These are phyloP conservation scores for Andrographis paniculata DNA, from an alignment of 305 asterid genomes.

Conservation along the genomic window DNA sequence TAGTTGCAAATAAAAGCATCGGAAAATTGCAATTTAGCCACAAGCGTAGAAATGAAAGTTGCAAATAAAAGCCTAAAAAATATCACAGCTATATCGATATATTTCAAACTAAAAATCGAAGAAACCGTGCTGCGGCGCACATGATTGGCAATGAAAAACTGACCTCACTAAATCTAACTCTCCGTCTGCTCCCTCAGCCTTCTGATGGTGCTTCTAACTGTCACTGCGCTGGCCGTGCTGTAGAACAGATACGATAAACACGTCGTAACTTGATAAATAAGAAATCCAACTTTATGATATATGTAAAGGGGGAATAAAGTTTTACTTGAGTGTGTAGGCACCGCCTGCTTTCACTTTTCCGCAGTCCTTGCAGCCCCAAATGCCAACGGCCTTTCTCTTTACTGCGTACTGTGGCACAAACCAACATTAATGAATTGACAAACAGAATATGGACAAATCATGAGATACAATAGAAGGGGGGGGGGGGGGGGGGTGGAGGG, in stretches of 20 bases:
- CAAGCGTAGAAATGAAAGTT: no score
- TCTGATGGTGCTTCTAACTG: slow-evolving; percentile 80
- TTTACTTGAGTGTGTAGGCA: slow-evolving; percentile 78
- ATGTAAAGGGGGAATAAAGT: background rate
- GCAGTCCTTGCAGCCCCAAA: slow-evolving; percentile 90
- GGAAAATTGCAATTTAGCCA: no score
- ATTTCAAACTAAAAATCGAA: background rate
- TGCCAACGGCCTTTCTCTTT: slow-evolving; percentile 83
- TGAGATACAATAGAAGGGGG: no score
- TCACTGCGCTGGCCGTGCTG: slow-evolving; percentile 87
- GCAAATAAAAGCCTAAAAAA: no score
- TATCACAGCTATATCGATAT: no score
- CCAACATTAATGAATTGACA: background rate
- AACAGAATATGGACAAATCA: no score
- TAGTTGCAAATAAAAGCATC: no score
- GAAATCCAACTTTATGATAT: no score
- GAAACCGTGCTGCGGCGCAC: no score
- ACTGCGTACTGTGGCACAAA: slow-evolving; percentile 45
- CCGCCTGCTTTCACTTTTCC: slow-evolving; percentile 89
- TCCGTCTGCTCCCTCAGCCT: slow-evolving; percentile 87
- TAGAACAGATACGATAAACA: background rate
- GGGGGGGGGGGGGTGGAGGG: background rate
- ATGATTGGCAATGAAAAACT: background rate
- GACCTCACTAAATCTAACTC: slow-evolving; percentile 32
- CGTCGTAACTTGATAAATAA: background rate